Conservation (phyloP, 345 rosid genomes). For the Citrus hindsii region DNA sequence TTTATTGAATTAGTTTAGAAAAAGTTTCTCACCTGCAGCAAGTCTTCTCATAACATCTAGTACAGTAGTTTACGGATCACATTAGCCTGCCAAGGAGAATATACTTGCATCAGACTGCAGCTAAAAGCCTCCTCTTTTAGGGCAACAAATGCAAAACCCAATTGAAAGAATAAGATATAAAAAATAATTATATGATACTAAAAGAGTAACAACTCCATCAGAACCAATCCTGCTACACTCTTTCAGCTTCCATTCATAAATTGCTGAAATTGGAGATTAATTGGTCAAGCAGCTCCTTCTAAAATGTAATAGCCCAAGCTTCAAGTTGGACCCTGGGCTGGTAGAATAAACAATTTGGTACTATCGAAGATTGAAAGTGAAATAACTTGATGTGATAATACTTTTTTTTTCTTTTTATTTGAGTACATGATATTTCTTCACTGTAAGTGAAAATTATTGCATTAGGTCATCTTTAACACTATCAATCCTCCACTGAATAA, state of each 20-base stretch:
- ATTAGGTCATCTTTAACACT: background rate
- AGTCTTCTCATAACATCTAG: conserved; percentile 99
- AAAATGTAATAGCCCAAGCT: background rate
- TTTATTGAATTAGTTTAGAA: conserved; percentile 4
- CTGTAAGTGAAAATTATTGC: background rate
- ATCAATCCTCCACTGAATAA: background rate
- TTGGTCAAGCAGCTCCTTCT: background rate
- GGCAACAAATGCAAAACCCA: background rate
- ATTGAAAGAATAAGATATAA: background rate
- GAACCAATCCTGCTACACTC: background rate
- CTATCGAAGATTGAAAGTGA: background rate
- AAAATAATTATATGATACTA: conserved; percentile 1
- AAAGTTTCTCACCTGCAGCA: conserved; percentile 61
- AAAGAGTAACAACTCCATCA: background rate
- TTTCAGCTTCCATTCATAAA: background rate
- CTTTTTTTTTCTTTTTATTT: no score
- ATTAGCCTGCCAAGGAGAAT: conserved; percentile 70
- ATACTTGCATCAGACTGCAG: conserved; percentile 20
- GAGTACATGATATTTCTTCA: background rate
- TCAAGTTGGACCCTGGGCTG: background rate
- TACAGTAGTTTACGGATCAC: conserved; percentile 91
- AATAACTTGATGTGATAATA: background rate
- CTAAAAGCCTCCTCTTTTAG: background rate
- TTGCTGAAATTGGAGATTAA: background rate
- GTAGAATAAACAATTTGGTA: background rate